Conservation (phyloP, 78 protist genomes). For the Diacronema lutheri region DNA sequence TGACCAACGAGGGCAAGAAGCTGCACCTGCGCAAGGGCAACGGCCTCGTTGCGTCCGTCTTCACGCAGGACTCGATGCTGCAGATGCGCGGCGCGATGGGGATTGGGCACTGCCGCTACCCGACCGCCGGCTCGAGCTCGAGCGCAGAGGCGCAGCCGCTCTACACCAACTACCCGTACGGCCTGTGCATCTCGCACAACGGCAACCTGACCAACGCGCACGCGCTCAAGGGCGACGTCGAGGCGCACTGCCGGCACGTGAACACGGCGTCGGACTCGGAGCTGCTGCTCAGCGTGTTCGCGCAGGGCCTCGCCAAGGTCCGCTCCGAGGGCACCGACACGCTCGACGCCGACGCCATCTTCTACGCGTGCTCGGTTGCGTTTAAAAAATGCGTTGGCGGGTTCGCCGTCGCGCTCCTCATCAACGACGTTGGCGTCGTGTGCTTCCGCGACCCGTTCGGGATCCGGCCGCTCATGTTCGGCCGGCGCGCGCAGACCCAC, state of each 20-base stretch:
- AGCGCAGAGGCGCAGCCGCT: conserved; percentile 53
- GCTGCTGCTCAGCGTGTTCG: conserved; percentile 38
- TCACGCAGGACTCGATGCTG: background rate
- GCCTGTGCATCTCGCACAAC: conserved; percentile 37
- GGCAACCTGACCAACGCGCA: conserved; percentile 36
- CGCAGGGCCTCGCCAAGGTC: background rate
- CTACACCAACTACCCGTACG: conserved; percentile 51
- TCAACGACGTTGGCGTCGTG: background rate
- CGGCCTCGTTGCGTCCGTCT: conserved; percentile 45
- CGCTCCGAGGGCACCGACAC: background rate
- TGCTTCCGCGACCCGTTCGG: conserved; percentile 45
- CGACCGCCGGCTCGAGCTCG: conserved; percentile 49
- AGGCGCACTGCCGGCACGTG: conserved; percentile 21
- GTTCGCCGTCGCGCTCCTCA: background rate
- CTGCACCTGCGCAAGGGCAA: conserved; percentile 31
- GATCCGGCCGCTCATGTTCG: conserved; percentile 39
- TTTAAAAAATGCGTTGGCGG: conserved; percentile 15
- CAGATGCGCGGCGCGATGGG: conserved; percentile 8
- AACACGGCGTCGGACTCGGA: conserved; percentile 58
- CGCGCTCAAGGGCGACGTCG: conserved; percentile 3
- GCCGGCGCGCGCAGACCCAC: background rate
- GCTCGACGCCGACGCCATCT: conserved; percentile 2
- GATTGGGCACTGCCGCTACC: conserved; percentile 45
- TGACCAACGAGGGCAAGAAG: conserved; percentile 2
- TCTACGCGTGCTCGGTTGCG: too few relatives aligned